These are phyloP conservation scores for Leucocoprinus sp. DNA, from an alignment of 768 basidiomycete genomes.

Conservation along the genomic window DNA sequence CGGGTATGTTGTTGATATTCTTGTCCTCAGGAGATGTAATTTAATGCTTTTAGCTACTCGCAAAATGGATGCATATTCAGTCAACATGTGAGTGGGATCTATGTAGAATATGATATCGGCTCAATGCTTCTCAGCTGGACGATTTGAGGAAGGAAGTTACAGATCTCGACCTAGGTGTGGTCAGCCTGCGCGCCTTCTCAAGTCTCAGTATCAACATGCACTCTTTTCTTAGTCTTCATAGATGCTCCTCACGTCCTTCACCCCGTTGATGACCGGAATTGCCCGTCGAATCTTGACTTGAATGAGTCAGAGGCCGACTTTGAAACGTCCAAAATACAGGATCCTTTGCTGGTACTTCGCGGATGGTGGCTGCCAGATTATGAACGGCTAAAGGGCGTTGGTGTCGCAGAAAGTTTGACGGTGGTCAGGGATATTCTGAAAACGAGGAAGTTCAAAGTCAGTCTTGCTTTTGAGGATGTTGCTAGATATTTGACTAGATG, in stretches of 20 bases:
- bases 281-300: conserved; percentile 17
- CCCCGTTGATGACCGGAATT: conserved; percentile 42
- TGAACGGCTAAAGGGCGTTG: conserved; percentile 39
- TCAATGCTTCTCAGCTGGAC: conserved; percentile 39
- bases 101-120: neutral
- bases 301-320: conserved; percentile 29
- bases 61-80: conserved; percentile 66
- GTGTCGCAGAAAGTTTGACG: conserved; percentile 49
- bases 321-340: conserved; percentile 25
- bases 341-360: conserved; percentile 49
- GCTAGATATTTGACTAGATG: neutral
- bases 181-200: neutral
- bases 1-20: conserved; percentile 24
- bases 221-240: conserved; percentile 48
- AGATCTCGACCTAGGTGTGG: conserved; percentile 55
- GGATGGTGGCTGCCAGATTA: conserved; percentile 60
- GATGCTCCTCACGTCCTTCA: conserved; percentile 63
- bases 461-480: conserved; percentile 16
- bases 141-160: conserved; percentile 65
- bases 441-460: conserved; percentile 53
- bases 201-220: neutral
- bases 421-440: conserved; percentile 45
- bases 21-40: neutral
- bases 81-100: conserved; percentile 50
- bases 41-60: conserved; percentile 39